Percentiles rank a stretch among this genome's conserved stretches.
Conservation (phyloP, 2,329 filamentous ascomycete genomes). For the Aureobasidium sp. region DNA sequence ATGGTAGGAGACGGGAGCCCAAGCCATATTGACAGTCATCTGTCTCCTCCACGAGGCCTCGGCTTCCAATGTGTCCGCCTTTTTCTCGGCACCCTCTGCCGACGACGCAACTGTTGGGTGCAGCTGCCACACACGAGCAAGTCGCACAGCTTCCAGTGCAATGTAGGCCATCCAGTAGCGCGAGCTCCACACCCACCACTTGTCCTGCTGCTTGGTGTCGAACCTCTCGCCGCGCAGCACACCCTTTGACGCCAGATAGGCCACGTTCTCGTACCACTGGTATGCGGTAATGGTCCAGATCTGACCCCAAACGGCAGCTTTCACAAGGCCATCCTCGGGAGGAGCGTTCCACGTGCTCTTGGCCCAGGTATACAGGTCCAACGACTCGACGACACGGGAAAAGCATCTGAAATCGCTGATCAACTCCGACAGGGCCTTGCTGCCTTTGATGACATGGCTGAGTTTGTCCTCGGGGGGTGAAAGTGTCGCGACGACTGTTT, state of each 20-base stretch:
- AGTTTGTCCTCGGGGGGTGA: conserved; percentile 27
- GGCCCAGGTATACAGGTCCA: conserved; percentile 65
- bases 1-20: conserved; percentile 14
- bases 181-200: conserved; percentile 62
- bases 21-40: conserved; percentile 15
- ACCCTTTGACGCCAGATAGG: conserved; percentile 66
- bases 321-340: conserved; percentile 37
- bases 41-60: conserved; percentile 13
- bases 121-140: conserved; percentile 41
- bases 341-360: conserved; percentile 32
- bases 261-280: conserved; percentile 75
- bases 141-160: conserved; percentile 60
- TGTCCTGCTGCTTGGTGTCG: conserved; percentile 39
- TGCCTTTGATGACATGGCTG: conserved; percentile 25
- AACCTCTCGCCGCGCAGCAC: conserved; percentile 43
- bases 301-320: conserved; percentile 55
- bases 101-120: conserved; percentile 24
- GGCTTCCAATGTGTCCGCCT: conserved; percentile 28
- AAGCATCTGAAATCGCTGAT: conserved; percentile 66
- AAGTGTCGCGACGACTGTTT: conserved; percentile 32
- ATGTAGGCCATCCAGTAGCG: conserved; percentile 76
- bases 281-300: conserved; percentile 59
- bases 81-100: conserved; percentile 30
- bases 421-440: conserved; percentile 49
- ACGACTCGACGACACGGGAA: conserved; percentile 63